Conservation (phyloP, 495 filamentous ascomycete genomes). For the Hyaloscypha finlandica region DNA sequence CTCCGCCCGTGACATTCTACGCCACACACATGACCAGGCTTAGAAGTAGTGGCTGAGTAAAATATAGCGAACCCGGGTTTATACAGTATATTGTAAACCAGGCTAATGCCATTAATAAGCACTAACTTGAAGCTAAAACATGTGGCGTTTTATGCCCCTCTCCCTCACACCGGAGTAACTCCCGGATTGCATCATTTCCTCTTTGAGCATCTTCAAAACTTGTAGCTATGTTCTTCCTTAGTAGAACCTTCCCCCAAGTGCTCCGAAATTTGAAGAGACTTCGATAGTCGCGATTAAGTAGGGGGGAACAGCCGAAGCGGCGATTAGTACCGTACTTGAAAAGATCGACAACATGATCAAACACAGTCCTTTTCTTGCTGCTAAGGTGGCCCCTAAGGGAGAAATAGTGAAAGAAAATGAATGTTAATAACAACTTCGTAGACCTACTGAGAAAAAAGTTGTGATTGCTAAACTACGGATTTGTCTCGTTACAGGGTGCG, state of each 20-base stretch:
- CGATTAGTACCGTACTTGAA: conserved; percentile 15
- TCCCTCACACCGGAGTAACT: conserved; percentile 20
- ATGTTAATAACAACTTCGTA: conserved; percentile 26
- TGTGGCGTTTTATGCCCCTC: conserved; percentile 9
- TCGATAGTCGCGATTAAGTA: conserved; percentile 22
- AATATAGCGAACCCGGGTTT: too few relatives aligned
- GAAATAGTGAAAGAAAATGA: conserved; percentile 26
- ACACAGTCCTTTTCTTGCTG: conserved; percentile 18
- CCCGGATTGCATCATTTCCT: conserved; percentile 23
- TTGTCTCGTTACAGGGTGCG: too few relatives aligned
- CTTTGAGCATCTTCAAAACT: conserved; percentile 21
- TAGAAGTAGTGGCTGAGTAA: too few relatives aligned
- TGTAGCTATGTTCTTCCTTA: conserved; percentile 18
- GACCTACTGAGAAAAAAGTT: conserved; percentile 25
- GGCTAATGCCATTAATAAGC: conserved; percentile 13
- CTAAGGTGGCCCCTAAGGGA: conserved; percentile 13
- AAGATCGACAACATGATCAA: conserved; percentile 20
- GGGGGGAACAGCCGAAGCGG: conserved; percentile 21
- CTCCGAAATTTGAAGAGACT: too few relatives aligned
- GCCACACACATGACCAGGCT: too few relatives aligned
- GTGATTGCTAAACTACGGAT: too few relatives aligned
- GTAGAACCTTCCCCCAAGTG: too few relatives aligned
- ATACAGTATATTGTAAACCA: neutral
- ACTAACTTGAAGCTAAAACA: conserved; percentile 16
- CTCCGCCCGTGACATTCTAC: too few relatives aligned